Evolutionary conservation across 202 grass and related monocot genomes (phyloP).

Genomic region (Brachypodium distachyon): DNA sequence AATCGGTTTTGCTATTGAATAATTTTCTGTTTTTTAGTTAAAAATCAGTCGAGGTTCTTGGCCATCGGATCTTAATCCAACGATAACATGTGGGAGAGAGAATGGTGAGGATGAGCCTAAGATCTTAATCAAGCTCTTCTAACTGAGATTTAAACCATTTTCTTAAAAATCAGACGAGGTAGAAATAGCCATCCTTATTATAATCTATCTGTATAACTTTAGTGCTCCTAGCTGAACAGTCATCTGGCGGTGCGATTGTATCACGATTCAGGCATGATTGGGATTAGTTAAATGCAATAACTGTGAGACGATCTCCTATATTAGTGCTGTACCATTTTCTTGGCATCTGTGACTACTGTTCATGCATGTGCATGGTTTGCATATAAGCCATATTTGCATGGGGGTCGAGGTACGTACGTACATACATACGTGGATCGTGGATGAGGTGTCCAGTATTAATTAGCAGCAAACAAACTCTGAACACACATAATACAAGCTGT

Average conservation of each 20-base stretch:
- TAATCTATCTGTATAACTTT: neutral
- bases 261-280: neutral
- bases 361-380: neutral
- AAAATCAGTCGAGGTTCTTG: no score
- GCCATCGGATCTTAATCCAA: no score
- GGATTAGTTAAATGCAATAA: slow-evolving; percentile 4
- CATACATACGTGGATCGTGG: slow-evolving; percentile 4
- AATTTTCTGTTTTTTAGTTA: no score
- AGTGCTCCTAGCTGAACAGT: slow-evolving; percentile 1
- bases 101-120: no score
- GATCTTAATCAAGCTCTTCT: no score
- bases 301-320: neutral
- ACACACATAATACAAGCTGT: neutral
- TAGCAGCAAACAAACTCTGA: slow-evolving; percentile 31
- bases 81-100: no score
- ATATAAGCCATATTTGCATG: neutral
- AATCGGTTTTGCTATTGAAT: no score
- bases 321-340: no score
- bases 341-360: neutral
- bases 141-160: no score
- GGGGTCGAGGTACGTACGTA: neutral
- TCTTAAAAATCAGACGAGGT: no score
- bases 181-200: no score
- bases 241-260: slow-evolving; percentile 5
- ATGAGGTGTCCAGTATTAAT: slow-evolving; percentile 30